Conservation (phyloP, 2,329 filamentous ascomycete species). For the Penicillium sp. region DNA sequence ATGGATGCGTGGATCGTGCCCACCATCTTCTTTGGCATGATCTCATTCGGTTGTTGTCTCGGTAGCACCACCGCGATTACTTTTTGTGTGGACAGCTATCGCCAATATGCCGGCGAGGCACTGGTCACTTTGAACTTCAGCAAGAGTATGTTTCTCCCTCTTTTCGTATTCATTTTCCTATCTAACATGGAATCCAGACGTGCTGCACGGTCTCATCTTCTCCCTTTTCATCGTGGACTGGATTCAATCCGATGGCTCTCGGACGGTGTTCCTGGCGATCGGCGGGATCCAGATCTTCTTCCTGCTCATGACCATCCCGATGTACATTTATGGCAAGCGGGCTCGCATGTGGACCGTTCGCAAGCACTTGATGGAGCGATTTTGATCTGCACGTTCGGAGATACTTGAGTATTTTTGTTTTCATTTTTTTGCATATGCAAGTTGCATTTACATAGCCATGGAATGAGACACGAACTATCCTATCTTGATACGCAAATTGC, state of each 20-base stretch:
- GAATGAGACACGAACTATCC: not conserved
- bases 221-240: constrained; percentile 83
- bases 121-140: constrained; percentile 91
- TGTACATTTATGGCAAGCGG: constrained; percentile 93
- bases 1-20: constrained; percentile 84
- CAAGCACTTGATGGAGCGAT: constrained; percentile 82
- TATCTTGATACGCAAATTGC: not conserved
- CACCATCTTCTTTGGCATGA: constrained; percentile 86
- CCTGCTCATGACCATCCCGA: constrained; percentile 74
- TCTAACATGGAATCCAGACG: constrained; percentile 48
- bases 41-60: constrained; percentile 88
- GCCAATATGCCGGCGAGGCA: constrained; percentile 90
- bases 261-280: constrained; percentile 75
- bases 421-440: not conserved
- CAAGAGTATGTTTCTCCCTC: constrained; percentile 61
- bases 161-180: not conserved
- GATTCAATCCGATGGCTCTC: constrained; percentile 72
- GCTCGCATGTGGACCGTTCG: constrained; percentile 91
- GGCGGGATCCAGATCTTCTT: constrained; percentile 81
- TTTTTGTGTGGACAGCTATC: constrained; percentile 89
- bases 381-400: constrained; percentile 35
- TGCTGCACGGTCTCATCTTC: constrained; percentile 87
- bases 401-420: not conserved
- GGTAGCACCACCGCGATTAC: constrained; percentile 91
- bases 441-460: not conserved